phyloP scores from a whole-genome alignment of 192 early-diverging fungal genomes.

The Dissophora ornata region DNA sequence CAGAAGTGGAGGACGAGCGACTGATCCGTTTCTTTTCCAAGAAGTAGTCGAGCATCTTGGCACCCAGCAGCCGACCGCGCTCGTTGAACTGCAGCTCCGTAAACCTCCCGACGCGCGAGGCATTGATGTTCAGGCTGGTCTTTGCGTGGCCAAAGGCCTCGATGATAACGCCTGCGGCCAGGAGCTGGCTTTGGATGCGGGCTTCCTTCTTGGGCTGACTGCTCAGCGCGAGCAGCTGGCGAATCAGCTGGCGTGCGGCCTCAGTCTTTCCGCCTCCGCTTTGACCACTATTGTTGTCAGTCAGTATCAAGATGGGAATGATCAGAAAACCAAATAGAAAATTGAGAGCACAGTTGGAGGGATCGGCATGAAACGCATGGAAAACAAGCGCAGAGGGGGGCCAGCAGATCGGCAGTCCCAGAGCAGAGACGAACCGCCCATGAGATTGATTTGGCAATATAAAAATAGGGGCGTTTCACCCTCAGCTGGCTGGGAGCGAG shows the following conservation, averaged over 20 bases:
- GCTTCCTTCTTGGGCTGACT: constrained; percentile 76
- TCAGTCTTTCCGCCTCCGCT: constrained; percentile 91
- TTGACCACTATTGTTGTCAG: constrained; percentile 73
- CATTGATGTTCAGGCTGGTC: constrained; percentile 78
- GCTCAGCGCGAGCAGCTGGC: constrained; percentile 75
- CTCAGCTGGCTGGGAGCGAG: no score
- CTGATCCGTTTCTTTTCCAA: constrained; percentile 87
- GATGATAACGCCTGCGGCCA: constrained; percentile 77
- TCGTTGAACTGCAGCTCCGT: constrained; percentile 94
- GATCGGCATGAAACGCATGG: neutral
- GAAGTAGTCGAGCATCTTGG: constrained; percentile 88
- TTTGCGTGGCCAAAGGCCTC: constrained; percentile 92
- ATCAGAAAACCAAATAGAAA: neutral
- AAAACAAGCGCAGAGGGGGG: neutral
- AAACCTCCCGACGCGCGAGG: constrained; percentile 87
- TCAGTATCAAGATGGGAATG: no score
- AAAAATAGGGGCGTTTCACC: constrained; percentile 9
- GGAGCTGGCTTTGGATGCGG: constrained; percentile 74
- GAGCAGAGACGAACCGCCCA: no score
- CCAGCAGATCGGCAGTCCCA: no score
- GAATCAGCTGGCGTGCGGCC: constrained; percentile 70
- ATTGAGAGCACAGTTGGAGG: neutral
- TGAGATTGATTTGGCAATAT: neutral
- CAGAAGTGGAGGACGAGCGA: constrained; percentile 55
- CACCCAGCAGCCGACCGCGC: constrained; percentile 89